Evolutionary conservation across 1,284 basidiomycete species (phyloP).

Genomic region (Ceratobasidium sp.): DNA sequence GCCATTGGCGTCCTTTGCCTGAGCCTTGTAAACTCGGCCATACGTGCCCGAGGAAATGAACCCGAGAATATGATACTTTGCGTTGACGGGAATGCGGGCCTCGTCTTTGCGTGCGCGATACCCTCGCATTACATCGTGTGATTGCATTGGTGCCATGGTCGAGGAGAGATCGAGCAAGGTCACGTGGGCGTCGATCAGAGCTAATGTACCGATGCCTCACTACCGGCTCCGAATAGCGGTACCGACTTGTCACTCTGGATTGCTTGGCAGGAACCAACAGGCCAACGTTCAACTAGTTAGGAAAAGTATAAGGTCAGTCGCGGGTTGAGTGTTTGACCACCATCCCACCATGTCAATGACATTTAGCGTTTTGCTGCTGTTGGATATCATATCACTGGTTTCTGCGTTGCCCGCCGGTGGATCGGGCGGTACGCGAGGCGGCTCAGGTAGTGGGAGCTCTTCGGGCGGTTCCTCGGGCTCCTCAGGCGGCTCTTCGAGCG

Average conservation of each 20-base stretch:
- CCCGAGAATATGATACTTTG: conserved; percentile 90
- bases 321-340: not conserved
- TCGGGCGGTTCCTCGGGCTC: conserved; percentile 7
- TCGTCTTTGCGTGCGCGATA: conserved; percentile 81
- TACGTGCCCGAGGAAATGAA: conserved; percentile 99
- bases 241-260: no score
- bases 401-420: conserved; percentile 25
- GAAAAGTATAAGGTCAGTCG: not conserved
- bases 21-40: conserved; percentile 96
- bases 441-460: conserved; percentile 6
- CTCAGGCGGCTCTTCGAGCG: not conserved
- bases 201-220: conserved; percentile 26
- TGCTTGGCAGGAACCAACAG: conserved; percentile 16
- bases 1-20: conserved; percentile 64
- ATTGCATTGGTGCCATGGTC: conserved; percentile 18
- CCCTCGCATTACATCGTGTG: conserved; percentile 75
- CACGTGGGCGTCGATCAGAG: not conserved
- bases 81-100: conserved; percentile 68
- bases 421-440: conserved; percentile 17
- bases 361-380: not conserved
- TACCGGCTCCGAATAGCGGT: not conserved
- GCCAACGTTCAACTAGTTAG: not conserved
- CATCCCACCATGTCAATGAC: conserved; percentile 5
- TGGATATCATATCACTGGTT: not conserved
- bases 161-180: not conserved